These are phyloP conservation scores for Zygosaccharomyces pseudobailii DNA, from an alignment of 1,139 yeast species.

Conservation along the genomic window DNA sequence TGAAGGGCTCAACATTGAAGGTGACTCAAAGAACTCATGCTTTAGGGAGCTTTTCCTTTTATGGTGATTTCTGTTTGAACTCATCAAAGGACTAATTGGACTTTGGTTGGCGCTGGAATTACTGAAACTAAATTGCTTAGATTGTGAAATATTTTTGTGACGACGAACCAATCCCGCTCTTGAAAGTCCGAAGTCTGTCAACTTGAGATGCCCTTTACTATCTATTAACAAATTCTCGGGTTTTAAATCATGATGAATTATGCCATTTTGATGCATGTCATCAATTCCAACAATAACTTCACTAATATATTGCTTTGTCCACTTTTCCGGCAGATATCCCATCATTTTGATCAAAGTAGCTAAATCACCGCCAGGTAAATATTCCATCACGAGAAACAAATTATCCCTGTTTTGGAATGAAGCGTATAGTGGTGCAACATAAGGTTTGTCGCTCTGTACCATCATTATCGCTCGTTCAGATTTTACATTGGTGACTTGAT, in stretches of 20 bases:
- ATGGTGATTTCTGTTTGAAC: not conserved
- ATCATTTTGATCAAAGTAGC: conserved; percentile 78
- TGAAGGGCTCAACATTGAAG: conserved; percentile 3
- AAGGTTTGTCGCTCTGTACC: conserved; percentile 92
- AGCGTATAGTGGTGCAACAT: conserved; percentile 83
- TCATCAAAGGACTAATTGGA: conserved; percentile 6
- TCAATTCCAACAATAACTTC: conserved; percentile 89
- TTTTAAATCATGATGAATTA: conserved; percentile 90
- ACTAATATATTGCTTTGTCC: conserved; percentile 85
- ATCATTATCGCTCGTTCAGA: conserved; percentile 96
- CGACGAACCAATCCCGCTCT: conserved; percentile 85
- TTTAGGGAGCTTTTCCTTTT: conserved; percentile 8
- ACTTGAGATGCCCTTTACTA: conserved; percentile 76
- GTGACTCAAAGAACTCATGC: conserved; percentile 5
- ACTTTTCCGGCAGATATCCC: conserved; percentile 76
- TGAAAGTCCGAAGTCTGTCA: conserved; percentile 93
- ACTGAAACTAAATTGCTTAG: conserved; percentile 10
- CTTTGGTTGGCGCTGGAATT: conserved; percentile 7
- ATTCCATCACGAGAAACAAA: conserved; percentile 92
- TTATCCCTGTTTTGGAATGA: conserved; percentile 88
- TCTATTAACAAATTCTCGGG: conserved; percentile 93
- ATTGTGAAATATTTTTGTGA: conserved; percentile 41
- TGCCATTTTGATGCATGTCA: conserved; percentile 81
- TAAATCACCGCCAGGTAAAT: conserved; percentile 92
- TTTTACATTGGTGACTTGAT: conserved; percentile 90